Evolutionary conservation across 805 yeast genomes (phyloP).

Genomic region (Candida lessepsii): DNA sequence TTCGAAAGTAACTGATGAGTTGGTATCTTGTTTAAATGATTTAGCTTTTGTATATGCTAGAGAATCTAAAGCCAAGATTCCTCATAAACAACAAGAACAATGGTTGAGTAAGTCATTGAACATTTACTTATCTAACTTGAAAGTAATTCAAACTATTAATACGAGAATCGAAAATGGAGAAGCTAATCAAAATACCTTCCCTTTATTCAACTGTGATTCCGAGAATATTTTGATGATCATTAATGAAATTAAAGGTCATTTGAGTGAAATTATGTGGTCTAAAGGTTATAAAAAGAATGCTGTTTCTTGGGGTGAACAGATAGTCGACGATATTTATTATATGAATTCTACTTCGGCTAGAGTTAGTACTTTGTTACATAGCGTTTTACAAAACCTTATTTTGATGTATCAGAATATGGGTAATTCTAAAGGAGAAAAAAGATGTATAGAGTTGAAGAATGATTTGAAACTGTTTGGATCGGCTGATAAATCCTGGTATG

Average conservation of each 20-base stretch:
- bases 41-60: slow-evolving; percentile 34
- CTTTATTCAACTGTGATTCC: slow-evolving; percentile 35
- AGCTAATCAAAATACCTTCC: slow-evolving; percentile 28
- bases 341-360: slow-evolving; percentile 25
- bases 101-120: slow-evolving; percentile 28
- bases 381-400: slow-evolving; percentile 31
- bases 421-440: slow-evolving; percentile 22
- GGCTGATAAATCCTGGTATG: slow-evolving; percentile 29
- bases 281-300: slow-evolving; percentile 39
- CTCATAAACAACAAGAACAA: slow-evolving; percentile 13
- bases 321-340: slow-evolving; percentile 35
- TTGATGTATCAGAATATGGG: slow-evolving; percentile 30
- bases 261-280: slow-evolving; percentile 43
- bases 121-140: slow-evolving; percentile 37
- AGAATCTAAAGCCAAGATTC: slow-evolving; percentile 6
- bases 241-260: slow-evolving; percentile 37
- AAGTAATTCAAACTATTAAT: slow-evolving; percentile 21
- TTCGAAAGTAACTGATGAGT: slow-evolving; percentile 37
- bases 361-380: slow-evolving; percentile 27
- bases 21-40: slow-evolving; percentile 30
- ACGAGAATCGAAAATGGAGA: slow-evolving; percentile 17
- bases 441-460: slow-evolving; percentile 28
- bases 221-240: slow-evolving; percentile 27
- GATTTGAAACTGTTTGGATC: slow-evolving; percentile 27
- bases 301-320: slow-evolving; percentile 42